Percentiles rank a stretch among this genome's conserved stretches.
Evolutionary conservation across 208 protist genomes (phyloP).

Genomic region (Phytomonas sp.): DNA sequence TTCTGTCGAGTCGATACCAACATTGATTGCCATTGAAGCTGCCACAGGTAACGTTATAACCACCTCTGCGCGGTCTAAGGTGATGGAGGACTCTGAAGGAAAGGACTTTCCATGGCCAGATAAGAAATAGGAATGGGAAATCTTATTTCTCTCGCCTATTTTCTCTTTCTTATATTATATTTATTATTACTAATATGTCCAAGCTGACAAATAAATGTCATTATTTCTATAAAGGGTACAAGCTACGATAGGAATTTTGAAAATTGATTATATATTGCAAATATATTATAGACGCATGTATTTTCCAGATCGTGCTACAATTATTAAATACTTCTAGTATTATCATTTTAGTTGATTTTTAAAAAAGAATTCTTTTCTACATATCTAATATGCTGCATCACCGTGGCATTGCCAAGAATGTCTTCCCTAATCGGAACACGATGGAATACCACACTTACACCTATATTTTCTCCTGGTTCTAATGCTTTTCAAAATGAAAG

Average conservation of each 20-base stretch:
- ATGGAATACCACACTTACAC: background rate
- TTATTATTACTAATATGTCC: conserved; percentile 9
- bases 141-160: conserved; percentile 8
- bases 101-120: conserved; percentile 61
- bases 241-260: background rate
- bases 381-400: background rate
- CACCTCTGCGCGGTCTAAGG: conserved; percentile 36
- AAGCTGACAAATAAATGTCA: background rate
- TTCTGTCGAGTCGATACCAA: conserved; percentile 70
- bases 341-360: conserved; percentile 11
- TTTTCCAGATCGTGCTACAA: background rate
- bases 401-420: background rate
- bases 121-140: background rate
- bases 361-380: background rate
- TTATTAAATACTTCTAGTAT: conserved; percentile 4
- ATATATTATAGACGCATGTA: too few relatives aligned
- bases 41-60: conserved; percentile 66
- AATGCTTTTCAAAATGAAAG: too few relatives aligned
- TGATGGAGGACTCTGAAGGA: conserved; percentile 63
- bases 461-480: too few relatives aligned
- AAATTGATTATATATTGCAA: conserved; percentile 4
- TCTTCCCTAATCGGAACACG: background rate
- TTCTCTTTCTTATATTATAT: conserved; percentile 17
- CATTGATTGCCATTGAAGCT: conserved; percentile 63
- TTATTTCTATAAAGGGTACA: background rate